A percentile compares a stretch with the other conserved stretches of the same genome.
These are phyloP conservation scores for Alternaria gaisen DNA, from an alignment of 2,329 filamentous ascomycete genomes.

Conservation along the genomic window DNA sequence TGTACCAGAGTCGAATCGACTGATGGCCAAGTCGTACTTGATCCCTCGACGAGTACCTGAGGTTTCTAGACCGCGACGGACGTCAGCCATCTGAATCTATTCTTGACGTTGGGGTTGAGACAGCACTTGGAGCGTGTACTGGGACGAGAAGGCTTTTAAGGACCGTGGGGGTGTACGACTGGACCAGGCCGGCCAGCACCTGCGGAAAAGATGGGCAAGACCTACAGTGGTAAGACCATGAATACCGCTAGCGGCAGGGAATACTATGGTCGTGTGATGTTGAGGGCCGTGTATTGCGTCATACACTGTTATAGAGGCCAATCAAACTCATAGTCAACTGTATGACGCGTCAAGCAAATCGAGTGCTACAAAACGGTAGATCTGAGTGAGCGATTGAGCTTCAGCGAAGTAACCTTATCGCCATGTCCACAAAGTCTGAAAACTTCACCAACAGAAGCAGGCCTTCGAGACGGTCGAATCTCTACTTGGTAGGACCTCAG, in stretches of 20 bases:
- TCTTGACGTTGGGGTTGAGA: constrained; percentile 58
- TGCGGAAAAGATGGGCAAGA: constrained; percentile 3
- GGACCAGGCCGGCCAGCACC: constrained; percentile 39
- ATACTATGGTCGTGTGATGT: background rate
- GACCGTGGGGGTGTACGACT: constrained; percentile 60
- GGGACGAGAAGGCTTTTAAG: constrained; percentile 58
- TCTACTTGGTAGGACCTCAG: constrained; percentile 5
- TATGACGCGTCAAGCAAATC: background rate
- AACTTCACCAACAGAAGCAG: background rate
- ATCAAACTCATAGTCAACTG: background rate
- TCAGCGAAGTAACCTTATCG: background rate
- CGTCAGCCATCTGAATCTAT: constrained; percentile 46
- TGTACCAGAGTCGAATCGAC: constrained; percentile 56
- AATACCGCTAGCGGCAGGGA: background rate
- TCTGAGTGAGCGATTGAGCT: background rate
- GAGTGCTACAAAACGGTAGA: background rate
- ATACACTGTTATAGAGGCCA: background rate
- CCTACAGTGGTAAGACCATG: constrained; percentile 13
- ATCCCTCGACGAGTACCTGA: constrained; percentile 62
- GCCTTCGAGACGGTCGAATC: background rate
- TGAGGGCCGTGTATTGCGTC: background rate
- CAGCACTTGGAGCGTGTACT: constrained; percentile 57
- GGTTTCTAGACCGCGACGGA: constrained; percentile 56
- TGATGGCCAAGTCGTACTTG: constrained; percentile 63
- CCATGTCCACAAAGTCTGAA: background rate